Conservation (phyloP, 345 rosid species). For the Eucalyptus cloeziana region DNA sequence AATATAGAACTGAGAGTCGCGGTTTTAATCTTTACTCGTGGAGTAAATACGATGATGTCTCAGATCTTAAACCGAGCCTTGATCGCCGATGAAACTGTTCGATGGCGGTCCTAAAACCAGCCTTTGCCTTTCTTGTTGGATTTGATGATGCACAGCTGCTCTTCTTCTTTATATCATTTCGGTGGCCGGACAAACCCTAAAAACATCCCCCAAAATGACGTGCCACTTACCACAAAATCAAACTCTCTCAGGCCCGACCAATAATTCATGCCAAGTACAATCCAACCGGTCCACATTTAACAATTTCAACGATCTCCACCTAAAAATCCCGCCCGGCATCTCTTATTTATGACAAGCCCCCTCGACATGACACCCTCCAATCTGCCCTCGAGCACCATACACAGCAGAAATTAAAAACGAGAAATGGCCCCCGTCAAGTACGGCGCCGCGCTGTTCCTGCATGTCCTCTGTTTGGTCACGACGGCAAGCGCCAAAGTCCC, state of each 20-base stretch:
- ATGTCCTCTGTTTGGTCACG: background rate
- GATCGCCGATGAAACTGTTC: too few species aligned
- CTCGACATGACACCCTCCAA: background rate
- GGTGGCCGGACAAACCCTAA: background rate
- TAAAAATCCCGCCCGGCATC: background rate
- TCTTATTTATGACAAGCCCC: background rate
- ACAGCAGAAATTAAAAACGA: background rate
- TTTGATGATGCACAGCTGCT: background rate
- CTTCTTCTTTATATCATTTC: background rate
- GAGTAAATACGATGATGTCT: background rate
- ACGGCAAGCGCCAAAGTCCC: slow-evolving; percentile 22
- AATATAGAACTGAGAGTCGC: background rate
- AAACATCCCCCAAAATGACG: background rate
- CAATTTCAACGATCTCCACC: background rate
- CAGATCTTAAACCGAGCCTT: background rate
- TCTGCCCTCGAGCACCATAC: background rate
- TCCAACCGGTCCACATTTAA: background rate
- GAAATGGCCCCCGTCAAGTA: background rate
- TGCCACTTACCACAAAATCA: background rate
- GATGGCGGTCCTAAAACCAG: background rate
- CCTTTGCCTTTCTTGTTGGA: background rate
- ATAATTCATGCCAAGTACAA: background rate
- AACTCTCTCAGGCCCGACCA: background rate
- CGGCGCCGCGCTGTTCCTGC: background rate
- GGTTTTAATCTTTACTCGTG: background rate